phyloP scores from a whole-genome alignment of 169 alveolate genomes.

The Cryptosporidium canis region DNA sequence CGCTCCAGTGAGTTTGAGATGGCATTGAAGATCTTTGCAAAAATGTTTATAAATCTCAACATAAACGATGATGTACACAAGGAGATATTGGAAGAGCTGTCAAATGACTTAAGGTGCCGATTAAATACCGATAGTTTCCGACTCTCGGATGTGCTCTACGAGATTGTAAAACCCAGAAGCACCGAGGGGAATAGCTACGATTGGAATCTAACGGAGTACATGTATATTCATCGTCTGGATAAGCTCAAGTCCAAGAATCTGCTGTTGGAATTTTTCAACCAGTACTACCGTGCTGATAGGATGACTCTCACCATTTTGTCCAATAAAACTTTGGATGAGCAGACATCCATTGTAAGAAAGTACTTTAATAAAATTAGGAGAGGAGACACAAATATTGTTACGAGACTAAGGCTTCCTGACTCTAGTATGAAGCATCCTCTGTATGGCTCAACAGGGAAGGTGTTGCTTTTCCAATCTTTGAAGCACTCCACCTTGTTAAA shows the following conservation, averaged over 20 bases:
- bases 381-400: not conserved
- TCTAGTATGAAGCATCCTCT: not conserved
- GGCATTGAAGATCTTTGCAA: constrained; percentile 21
- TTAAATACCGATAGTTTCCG: not conserved
- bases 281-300: constrained; percentile 28
- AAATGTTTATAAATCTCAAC: constrained; percentile 3
- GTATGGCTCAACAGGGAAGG: not conserved
- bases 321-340: constrained; percentile 21
- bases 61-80: not conserved
- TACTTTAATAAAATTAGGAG: constrained; percentile 16
- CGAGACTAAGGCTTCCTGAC: not conserved
- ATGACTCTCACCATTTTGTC: constrained; percentile 48
- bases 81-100: not conserved
- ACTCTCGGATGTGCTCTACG: constrained; percentile 10
- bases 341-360: not conserved
- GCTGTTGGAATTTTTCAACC: constrained; percentile 10
- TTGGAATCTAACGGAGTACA: not conserved
- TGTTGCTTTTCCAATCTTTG: constrained; percentile 2
- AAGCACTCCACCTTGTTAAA: not conserved
- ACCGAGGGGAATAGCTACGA: not conserved
- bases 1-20: not conserved
- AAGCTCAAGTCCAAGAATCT: not conserved
- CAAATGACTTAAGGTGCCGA: not conserved
- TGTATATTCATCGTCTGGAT: not conserved
- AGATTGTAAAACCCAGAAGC: not conserved